Evolutionary conservation across 2,329 filamentous ascomycete genomes (phyloP), one percentile per base, ranked within the genome.

Genomic region (Parafenestella ontariensis): DNA sequence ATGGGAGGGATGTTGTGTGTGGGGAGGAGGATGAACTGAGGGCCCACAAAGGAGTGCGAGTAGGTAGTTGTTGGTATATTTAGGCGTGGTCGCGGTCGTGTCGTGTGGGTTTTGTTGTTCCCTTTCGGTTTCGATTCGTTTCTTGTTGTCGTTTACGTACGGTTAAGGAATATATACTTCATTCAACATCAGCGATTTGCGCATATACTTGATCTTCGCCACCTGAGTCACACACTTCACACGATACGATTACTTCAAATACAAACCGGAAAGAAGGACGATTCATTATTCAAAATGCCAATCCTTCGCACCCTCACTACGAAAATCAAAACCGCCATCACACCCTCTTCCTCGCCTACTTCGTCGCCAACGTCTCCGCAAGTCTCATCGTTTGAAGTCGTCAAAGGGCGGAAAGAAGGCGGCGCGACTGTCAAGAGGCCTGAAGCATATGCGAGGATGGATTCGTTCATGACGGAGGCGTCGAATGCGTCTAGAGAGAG

Each of bases 311-410:
- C 49, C 44, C 52, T 73, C 29, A 71, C 69, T 11, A 66, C 59
- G 20, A 73, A 70, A 47, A 59, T 74, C 49, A 72, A 69, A 51
- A 69, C 63, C 8, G 69, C 66, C 11, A 58, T 69, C 50, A 65
- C 67, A 3, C 59, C 65, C 20, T 62, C 65, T 1, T 51, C 65
- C 1, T 69, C 69, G 5, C 67, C 68, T 4, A 58, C 62, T 6
- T 50, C 69, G 8, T 62, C 65, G 10, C 63, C 66, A 11, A 62
- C 61, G 7, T 66, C 65, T 3, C 56, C 60, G 3, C 53, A 61
- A 15, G 50, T 46, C 6, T 52, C 54, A 5, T 54, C 51, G 3
- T 73, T 73, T 23, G 66, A 70, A 52, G 62, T 59, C n/a, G 39
- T 71, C 18, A 54, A 56, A 31, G 62, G 66, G 15, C 63, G 63